Conservation (phyloP, 306 rosid species). For the Sophora flavescens region DNA sequence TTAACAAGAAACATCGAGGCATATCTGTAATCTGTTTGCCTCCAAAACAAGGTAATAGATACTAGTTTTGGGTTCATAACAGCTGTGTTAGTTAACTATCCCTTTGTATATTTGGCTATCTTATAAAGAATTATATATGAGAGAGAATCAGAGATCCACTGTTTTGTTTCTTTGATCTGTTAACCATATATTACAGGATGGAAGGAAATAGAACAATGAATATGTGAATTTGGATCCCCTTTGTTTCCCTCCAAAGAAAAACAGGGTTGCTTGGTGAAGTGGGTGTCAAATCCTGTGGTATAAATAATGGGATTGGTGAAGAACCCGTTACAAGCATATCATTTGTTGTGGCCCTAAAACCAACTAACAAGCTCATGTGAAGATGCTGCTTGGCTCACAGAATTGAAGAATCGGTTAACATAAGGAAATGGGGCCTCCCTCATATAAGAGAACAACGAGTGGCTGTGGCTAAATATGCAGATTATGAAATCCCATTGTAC, state of each 20-base stretch:
- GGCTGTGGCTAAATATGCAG: too few relatives aligned
- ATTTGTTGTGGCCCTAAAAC: background rate
- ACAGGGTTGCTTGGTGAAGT: too few relatives aligned
- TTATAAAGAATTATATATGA: background rate
- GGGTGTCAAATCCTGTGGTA: too few relatives aligned
- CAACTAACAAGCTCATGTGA: constrained; percentile 19
- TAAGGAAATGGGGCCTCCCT: background rate
- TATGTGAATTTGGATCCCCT: background rate
- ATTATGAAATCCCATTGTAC: background rate
- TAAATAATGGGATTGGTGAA: background rate
- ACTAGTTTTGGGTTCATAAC: background rate
- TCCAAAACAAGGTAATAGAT: background rate
- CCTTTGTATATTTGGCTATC: background rate
- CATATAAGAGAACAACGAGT: background rate
- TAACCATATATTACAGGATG: background rate
- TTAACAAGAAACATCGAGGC: background rate
- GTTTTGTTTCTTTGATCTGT: constrained; percentile 13
- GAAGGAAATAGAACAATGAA: background rate
- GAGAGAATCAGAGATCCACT: background rate
- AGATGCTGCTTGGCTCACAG: background rate
- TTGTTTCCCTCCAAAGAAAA: background rate
- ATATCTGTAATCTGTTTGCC: background rate
- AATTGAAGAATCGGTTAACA: background rate
- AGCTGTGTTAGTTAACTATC: background rate
- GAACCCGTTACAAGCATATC: background rate